Percentiles rank a stretch among this genome's conserved stretches.
These are phyloP conservation scores for Xeromyces bisporus DNA, from an alignment of 495 filamentous ascomycete species.

Conservation along the genomic window DNA sequence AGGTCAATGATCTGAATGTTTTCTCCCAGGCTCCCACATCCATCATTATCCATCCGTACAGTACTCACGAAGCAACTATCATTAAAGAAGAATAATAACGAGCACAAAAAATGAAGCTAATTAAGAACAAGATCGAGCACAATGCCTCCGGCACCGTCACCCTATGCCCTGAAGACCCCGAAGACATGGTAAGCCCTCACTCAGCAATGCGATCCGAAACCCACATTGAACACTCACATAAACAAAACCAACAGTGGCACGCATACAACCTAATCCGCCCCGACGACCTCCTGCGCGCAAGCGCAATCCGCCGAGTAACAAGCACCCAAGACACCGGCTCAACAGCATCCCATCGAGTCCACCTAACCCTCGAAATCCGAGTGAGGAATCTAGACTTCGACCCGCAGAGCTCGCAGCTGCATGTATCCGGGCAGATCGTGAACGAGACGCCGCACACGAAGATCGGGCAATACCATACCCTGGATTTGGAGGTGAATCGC, in stretches of 20 bases:
- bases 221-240: neutral
- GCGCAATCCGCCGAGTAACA: constrained; percentile 66
- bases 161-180: constrained; percentile 75
- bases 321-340: constrained; percentile 54
- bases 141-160: constrained; percentile 66
- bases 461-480: constrained; percentile 73
- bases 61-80: no score
- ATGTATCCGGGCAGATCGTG: constrained; percentile 66
- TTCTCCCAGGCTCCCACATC: no score
- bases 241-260: constrained; percentile 56
- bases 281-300: constrained; percentile 62
- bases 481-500: constrained; percentile 75
- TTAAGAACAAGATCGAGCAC: constrained; percentile 56
- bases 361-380: constrained; percentile 60
- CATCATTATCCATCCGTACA: no score
- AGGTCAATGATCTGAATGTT: no score
- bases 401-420: constrained; percentile 61
- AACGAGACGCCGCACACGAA: constrained; percentile 72
- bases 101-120: constrained; percentile 63
- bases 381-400: constrained; percentile 85
- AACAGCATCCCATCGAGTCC: constrained; percentile 55
- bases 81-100: no score
- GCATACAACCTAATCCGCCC: constrained; percentile 84
- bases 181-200: constrained; percentile 64
- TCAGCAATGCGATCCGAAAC: neutral